These are phyloP conservation scores for Besnoitia besnoiti DNA, from an alignment of 169 alveolate species.

Conservation along the genomic window DNA sequence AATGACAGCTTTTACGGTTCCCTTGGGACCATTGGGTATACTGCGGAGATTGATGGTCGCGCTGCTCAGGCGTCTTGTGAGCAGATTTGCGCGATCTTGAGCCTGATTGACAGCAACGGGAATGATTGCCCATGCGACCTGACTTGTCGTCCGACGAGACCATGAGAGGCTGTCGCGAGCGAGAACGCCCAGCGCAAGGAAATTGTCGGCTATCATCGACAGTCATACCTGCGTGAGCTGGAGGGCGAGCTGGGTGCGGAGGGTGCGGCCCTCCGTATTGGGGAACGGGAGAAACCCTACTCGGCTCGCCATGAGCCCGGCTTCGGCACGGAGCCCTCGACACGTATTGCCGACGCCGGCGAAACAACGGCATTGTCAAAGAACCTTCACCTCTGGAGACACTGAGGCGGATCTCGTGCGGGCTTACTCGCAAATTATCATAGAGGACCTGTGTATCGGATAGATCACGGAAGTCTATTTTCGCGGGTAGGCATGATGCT, in stretches of 20 bases:
- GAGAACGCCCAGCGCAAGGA: background rate
- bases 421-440: no score
- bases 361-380: background rate
- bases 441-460: no score
- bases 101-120: background rate
- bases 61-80: background rate
- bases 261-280: background rate
- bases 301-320: no score
- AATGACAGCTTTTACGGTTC: no score
- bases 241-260: background rate
- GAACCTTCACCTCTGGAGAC: no score
- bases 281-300: no score
- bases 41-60: background rate
- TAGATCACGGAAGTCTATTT: no score
- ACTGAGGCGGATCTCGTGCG: no score
- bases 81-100: background rate
- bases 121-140: background rate
- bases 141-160: background rate
- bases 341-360: background rate
- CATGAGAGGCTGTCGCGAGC: background rate
- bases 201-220: background rate
- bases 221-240: background rate
- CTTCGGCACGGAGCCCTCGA: no score
- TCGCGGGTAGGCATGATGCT: no score
- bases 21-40: no score